phyloP scores from a whole-genome alignment of 331 rosid genomes.

The Phaseolus coccineus region DNA sequence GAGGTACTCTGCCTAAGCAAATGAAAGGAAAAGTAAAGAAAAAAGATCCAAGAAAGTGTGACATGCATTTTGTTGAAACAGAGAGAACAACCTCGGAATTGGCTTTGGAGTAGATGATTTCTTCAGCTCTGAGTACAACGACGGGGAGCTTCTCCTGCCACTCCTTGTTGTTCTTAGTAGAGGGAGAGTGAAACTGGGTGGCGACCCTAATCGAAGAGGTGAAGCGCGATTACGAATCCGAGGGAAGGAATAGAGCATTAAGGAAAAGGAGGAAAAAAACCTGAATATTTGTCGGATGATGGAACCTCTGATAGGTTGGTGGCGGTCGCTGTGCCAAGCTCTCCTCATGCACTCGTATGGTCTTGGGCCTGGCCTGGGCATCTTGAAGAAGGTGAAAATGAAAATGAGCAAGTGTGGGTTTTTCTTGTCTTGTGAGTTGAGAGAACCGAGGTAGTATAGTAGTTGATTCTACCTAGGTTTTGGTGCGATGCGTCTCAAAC shows the following conservation, averaged over 20 bases:
- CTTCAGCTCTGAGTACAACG: constrained; percentile 93
- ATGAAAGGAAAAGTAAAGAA: constrained; percentile 16
- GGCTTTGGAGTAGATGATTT: constrained; percentile 97
- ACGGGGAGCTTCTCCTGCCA: constrained; percentile 92
- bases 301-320: constrained; percentile 88
- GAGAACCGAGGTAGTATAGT: not conserved
- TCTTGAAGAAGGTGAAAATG: constrained; percentile 41
- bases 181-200: constrained; percentile 64
- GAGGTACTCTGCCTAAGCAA: constrained; percentile 79
- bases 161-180: constrained; percentile 85
- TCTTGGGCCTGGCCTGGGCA: constrained; percentile 99
- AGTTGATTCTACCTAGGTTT: not conserved
- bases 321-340: constrained; percentile 99
- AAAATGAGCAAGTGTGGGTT: not conserved
- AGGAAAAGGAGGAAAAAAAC: constrained; percentile 47
- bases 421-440: not conserved
- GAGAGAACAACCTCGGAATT: constrained; percentile 78
- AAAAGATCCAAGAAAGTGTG: constrained; percentile 47
- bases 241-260: constrained; percentile 31
- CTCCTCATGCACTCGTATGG: constrained; percentile 96
- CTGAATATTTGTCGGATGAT: constrained; percentile 94
- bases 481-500: not conserved
- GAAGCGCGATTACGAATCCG: constrained; percentile 50
- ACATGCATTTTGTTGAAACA: constrained; percentile 35
- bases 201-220: constrained; percentile 89